phyloP scores from a whole-genome alignment of 176 grass and related monocot species.

The Carex myosuroides region DNA sequence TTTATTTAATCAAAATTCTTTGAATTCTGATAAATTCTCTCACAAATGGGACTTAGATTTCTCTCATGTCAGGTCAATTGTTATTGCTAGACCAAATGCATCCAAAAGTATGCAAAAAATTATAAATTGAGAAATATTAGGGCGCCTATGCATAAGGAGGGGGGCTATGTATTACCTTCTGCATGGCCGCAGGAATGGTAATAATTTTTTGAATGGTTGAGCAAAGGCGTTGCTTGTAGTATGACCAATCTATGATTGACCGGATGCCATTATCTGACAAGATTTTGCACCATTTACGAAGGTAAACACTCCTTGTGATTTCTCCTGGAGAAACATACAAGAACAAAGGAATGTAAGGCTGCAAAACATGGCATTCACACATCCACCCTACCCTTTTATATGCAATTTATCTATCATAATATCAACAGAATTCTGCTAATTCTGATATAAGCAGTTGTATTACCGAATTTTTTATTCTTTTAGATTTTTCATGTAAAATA shows the following conservation, averaged over 20 bases:
- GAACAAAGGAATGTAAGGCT: background rate
- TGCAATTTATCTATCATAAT: background rate
- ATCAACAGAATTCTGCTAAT: background rate
- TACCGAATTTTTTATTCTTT: background rate
- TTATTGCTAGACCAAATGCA: background rate
- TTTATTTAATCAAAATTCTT: background rate
- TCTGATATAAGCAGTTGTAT: background rate
- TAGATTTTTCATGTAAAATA: background rate
- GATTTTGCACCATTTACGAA: slow-evolving; percentile 96
- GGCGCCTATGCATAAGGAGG: slow-evolving; percentile 4
- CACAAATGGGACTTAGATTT: background rate
- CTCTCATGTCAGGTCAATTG: background rate
- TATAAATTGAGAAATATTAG: background rate
- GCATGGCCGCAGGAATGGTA: slow-evolving; percentile 97
- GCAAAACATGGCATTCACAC: background rate
- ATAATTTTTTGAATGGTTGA: slow-evolving; percentile 98
- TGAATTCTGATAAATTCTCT: background rate
- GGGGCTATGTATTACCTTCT: slow-evolving; percentile 50
- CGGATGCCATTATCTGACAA: slow-evolving; percentile 68
- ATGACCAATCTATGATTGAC: slow-evolving; percentile 93
- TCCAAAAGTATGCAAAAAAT: background rate
- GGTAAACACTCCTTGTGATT: slow-evolving; percentile 30
- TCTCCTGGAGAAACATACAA: background rate
- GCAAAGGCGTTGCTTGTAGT: slow-evolving; percentile 85
- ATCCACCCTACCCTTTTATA: slow-evolving; percentile 3